phyloP scores from a whole-genome alignment of 805 yeast species.

The Nematodospora valgi region DNA sequence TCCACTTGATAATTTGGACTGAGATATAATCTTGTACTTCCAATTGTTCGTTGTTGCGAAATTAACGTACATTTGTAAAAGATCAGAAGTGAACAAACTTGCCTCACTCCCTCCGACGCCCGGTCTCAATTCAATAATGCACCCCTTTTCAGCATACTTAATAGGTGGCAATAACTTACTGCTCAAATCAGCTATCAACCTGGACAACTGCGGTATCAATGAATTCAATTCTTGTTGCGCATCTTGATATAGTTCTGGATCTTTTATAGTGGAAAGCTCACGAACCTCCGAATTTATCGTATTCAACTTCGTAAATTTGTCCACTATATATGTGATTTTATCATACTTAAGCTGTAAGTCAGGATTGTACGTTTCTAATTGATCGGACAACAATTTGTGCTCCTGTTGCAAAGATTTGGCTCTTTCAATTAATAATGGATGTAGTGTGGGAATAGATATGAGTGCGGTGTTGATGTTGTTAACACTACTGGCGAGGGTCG shows the following conservation, averaged over 20 bases:
- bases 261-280: slow-evolving; percentile 24
- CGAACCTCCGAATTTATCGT: slow-evolving; percentile 22
- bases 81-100: slow-evolving; percentile 75
- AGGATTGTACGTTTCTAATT: slow-evolving; percentile 30
- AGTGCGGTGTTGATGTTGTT: no score
- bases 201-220: slow-evolving; percentile 42
- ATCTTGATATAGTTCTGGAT: slow-evolving; percentile 44
- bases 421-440: slow-evolving; percentile 37
- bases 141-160: slow-evolving; percentile 70
- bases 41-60: slow-evolving; percentile 66
- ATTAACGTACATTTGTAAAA: slow-evolving; percentile 75
- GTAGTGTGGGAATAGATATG: slow-evolving; percentile 34
- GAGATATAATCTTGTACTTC: slow-evolving; percentile 60
- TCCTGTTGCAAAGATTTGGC: slow-evolving; percentile 31
- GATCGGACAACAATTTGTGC: slow-evolving; percentile 19
- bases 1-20: slow-evolving; percentile 54
- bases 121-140: slow-evolving; percentile 83
- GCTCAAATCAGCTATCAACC: slow-evolving; percentile 46
- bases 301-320: slow-evolving; percentile 27
- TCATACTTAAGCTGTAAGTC: slow-evolving; percentile 32
- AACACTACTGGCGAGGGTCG: no score
- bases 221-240: slow-evolving; percentile 59
- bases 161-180: slow-evolving; percentile 68
- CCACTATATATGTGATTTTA: slow-evolving; percentile 27
- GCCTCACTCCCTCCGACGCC: slow-evolving; percentile 98